phyloP scores from a whole-genome alignment of 78 protist species.

The Dictyostelium citrinum region DNA sequence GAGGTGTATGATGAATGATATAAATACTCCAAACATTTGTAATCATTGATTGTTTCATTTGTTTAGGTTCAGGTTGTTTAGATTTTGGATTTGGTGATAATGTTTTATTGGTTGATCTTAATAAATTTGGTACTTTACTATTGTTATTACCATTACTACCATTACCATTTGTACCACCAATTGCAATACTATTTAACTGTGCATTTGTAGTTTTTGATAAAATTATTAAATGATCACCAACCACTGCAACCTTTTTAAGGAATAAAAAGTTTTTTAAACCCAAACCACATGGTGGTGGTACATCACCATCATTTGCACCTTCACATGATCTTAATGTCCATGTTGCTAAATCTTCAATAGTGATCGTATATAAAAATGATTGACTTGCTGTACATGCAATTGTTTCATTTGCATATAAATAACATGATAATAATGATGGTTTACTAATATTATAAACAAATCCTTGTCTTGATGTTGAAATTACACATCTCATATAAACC shows the following conservation, averaged over 20 bases:
- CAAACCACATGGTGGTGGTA: constrained; percentile 47
- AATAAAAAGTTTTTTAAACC: neutral
- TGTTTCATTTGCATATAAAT: constrained; percentile 56
- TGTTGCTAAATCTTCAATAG: constrained; percentile 42
- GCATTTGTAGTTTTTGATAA: constrained; percentile 14
- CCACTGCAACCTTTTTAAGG: constrained; percentile 21
- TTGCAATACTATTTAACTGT: neutral
- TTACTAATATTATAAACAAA: constrained; percentile 50
- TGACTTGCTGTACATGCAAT: constrained; percentile 46
- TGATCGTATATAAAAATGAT: constrained; percentile 37
- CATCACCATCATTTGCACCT: constrained; percentile 54
- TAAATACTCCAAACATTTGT: constrained; percentile 12
- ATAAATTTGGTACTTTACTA: neutral
- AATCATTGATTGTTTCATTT: neutral
- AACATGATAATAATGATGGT: constrained; percentile 27
- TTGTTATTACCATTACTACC: neutral
- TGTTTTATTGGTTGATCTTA: constrained; percentile 30
- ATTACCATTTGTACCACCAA: neutral
- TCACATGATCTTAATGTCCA: constrained; percentile 76
- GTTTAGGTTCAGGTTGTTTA: neutral
- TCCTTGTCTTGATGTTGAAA: constrained; percentile 40
- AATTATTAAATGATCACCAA: constrained; percentile 48
- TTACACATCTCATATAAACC: constrained; percentile 31
- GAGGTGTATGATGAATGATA: constrained; percentile 57
- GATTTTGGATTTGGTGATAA: constrained; percentile 55